phyloP scores from a whole-genome alignment of 1,139 yeast genomes.

The Pneumocystis murina region DNA sequence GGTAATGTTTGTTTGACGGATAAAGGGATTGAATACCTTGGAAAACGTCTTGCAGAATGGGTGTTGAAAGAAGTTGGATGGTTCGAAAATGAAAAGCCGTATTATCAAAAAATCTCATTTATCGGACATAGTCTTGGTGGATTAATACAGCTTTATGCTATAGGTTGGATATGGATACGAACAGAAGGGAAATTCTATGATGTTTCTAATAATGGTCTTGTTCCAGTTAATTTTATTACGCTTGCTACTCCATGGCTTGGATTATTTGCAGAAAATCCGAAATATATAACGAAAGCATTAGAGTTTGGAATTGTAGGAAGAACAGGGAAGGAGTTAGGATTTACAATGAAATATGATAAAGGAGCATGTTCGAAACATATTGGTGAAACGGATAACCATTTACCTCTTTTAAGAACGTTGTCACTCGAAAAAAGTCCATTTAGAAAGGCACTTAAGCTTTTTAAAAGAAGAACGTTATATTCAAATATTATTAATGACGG shows the following conservation, averaged over 20 bases:
- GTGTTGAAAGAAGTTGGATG: conserved; percentile 12
- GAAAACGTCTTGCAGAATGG: conserved; percentile 63
- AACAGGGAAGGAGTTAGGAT: conserved; percentile 83
- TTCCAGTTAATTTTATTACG: conserved; percentile 71
- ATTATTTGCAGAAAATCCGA: conserved; percentile 72
- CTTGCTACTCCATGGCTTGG: conserved; percentile 85
- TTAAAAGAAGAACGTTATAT: conserved; percentile 56
- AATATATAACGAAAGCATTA: conserved; percentile 66
- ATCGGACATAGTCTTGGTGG: conserved; percentile 93
- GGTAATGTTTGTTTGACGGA: conserved; percentile 86
- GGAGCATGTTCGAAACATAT: not conserved
- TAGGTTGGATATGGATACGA: conserved; percentile 56
- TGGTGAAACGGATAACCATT: conserved; percentile 14
- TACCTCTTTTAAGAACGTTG: conserved; percentile 55
- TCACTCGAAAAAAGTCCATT: conserved; percentile 63
- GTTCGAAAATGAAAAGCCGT: conserved; percentile 12
- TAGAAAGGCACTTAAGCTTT: conserved; percentile 45
- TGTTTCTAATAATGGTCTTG: conserved; percentile 27
- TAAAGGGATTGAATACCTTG: conserved; percentile 74
- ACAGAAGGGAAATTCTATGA: conserved; percentile 33
- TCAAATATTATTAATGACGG: conserved; percentile 81
- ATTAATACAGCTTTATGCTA: conserved; percentile 73
- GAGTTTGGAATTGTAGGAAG: conserved; percentile 84
- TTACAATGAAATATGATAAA: conserved; percentile 27
- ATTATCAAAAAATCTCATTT: conserved; percentile 56